Base-by-base conservation (phyloP, 257 asterid species). In the Anisodus acutangulus region DNA sequence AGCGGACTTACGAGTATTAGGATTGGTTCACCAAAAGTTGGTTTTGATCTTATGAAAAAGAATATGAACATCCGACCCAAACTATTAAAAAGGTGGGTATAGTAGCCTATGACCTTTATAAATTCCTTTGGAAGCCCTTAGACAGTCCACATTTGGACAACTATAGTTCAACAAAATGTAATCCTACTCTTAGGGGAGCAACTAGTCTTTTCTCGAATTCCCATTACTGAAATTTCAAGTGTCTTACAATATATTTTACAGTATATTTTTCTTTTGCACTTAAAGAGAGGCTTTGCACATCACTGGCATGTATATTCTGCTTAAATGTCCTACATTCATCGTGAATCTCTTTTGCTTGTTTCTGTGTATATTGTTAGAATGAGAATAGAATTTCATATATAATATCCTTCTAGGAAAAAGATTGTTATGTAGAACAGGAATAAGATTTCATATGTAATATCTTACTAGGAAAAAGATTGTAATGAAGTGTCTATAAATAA, bases 321-420 rank as follows among this genome's bases (percentile, higher is more conserved):
- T 45, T 71, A 71, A 71, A n/a, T 71, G 79, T 71, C 9, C 79
- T 45, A 45, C 79, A 71, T 71, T 45, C 57, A 43, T 4, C 58
- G n/a, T 71, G 79, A 37, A 71, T 3, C 79, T 45, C 10, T 45
- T n/a, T 71, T 26, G 58, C 79, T 71, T 71, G 9, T 19, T n/a
- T 45, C 26, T n/a, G 58, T 71, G 39, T 43, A 45, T 31, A 31
- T 31, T 31, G 35, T 31, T 31, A 31, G 35, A 31, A 31, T 31
- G 2, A 1, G 35, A 31, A 31, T 31, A 31, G 1, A 31, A 31
- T 0, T 31, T 31, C 1, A 31, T 31, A 31, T 31, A 31, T 31
- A 31, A 1, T 31, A 31, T 31, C 35, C 1, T 31, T 0, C 35
- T 31, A 31, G 35, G 35, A 31, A 31, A 31, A 31, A 1, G 2